Conservation (phyloP, 148 eudicot species). For the Nepenthes mirabilis region DNA sequence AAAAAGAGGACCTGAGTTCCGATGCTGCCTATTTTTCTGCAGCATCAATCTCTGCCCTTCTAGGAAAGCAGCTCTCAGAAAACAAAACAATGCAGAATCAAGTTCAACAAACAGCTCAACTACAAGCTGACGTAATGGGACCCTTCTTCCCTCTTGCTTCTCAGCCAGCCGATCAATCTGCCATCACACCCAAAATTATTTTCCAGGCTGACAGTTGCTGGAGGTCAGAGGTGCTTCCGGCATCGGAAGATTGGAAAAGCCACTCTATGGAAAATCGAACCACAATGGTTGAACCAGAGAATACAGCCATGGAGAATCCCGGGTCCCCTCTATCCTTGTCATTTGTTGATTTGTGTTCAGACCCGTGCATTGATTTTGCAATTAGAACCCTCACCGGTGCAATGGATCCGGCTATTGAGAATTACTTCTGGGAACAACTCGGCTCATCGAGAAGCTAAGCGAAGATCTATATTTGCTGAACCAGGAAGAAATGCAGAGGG, state of each 20-base stretch:
- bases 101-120: neutral
- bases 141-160: conserved; percentile 6
- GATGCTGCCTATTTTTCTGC: conserved; percentile 20
- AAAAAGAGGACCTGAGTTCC: conserved; percentile 16
- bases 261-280: neutral
- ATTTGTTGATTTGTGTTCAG: conserved; percentile 36
- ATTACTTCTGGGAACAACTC: neutral
- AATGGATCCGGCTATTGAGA: conserved; percentile 5
- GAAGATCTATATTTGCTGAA: too few relatives aligned
- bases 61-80: conserved; percentile 16
- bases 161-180: neutral
- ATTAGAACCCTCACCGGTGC: conserved; percentile 70
- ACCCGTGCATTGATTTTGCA: conserved; percentile 90
- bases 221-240: neutral
- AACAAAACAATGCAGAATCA: neutral
- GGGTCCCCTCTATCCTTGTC: conserved; percentile 17
- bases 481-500: too few relatives aligned
- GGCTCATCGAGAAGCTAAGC: neutral
- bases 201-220: neutral
- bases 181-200: neutral
- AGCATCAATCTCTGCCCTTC: conserved; percentile 20
- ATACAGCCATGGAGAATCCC: conserved; percentile 10
- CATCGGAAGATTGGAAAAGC: neutral
- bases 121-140: neutral
- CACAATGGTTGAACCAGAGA: conserved; percentile 3